Conservation (phyloP, 1,284 basidiomycete genomes). For the Ceratobasidium sp. region DNA sequence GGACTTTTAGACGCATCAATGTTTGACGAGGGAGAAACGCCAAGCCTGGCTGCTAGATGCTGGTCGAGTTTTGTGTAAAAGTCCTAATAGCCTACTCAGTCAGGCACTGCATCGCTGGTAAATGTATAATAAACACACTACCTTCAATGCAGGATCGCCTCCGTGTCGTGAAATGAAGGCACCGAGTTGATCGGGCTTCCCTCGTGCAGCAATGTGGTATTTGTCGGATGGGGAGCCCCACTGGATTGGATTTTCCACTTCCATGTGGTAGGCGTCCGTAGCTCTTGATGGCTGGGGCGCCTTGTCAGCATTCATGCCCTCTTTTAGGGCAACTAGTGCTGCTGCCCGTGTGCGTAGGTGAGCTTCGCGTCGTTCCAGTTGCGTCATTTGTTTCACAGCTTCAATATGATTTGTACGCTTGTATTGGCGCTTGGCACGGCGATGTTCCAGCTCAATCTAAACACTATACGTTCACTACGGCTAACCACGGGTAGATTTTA, state of each 20-base stretch:
- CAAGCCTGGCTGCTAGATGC: neutral
- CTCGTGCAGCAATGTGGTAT: neutral
- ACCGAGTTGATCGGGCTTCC: conserved; percentile 46
- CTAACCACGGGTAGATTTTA: conserved; percentile 23
- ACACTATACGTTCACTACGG: neutral
- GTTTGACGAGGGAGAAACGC: neutral
- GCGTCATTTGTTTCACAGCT: neutral
- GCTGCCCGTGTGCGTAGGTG: neutral
- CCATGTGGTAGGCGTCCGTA: conserved; percentile 46
- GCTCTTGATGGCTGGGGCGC: conserved; percentile 50
- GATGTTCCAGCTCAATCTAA: conserved; percentile 2
- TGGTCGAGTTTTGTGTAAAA: conserved; percentile 33
- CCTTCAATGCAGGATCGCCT: conserved; percentile 50
- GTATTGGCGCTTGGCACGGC: neutral
- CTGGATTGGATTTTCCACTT: conserved; percentile 42
- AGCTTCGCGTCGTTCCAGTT: neutral
- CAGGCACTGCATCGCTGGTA: conserved; percentile 49
- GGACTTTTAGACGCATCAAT: neutral
- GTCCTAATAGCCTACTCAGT: conserved; percentile 46
- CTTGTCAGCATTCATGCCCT: neutral
- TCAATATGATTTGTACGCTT: neutral
- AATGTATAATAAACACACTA: neutral
- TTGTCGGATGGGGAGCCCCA: neutral
- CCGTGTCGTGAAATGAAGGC: conserved; percentile 34
- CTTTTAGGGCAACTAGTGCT: neutral